These are phyloP conservation scores for Candida albicans DNA, from an alignment of 1,139 yeast genomes.

Conservation along the genomic window DNA sequence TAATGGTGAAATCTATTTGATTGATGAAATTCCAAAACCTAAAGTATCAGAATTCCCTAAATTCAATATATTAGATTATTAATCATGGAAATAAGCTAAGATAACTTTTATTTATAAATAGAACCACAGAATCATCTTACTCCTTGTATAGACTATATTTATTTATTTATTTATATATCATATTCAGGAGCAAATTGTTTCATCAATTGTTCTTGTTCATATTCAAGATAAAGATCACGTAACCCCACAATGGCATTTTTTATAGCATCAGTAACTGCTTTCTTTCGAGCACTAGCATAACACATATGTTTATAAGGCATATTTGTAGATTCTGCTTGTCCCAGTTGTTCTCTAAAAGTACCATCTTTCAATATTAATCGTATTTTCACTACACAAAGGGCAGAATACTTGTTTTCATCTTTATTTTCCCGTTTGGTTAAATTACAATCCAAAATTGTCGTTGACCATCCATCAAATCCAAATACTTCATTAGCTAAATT, in stretches of 20 bases:
- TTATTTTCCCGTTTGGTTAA: slow-evolving; percentile 3
- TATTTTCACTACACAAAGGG: slow-evolving; percentile 27
- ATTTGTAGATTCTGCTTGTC: slow-evolving; percentile 40
- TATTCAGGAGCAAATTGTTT: slow-evolving; percentile 1
- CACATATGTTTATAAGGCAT: slow-evolving; percentile 37
- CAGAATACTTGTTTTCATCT: slow-evolving; percentile 20
- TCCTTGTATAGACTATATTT: background rate
- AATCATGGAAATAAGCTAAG: slow-evolving; percentile 11
- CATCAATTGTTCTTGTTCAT: slow-evolving; percentile 15
- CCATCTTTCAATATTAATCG: slow-evolving; percentile 52
- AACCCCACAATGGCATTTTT: slow-evolving; percentile 40
- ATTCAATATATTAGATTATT: slow-evolving; percentile 57
- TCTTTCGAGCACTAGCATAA: slow-evolving; percentile 49
- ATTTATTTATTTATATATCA: background rate
- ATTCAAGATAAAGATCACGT: slow-evolving; percentile 20
- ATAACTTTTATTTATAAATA: too few species aligned
- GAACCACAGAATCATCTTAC: too few species aligned
- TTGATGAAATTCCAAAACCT: slow-evolving; percentile 74
- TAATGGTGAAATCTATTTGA: slow-evolving; percentile 75
- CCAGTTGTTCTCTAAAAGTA: slow-evolving; percentile 37
- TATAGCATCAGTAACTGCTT: slow-evolving; percentile 52
- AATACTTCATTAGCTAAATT: slow-evolving; percentile 62
- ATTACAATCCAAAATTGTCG: slow-evolving; percentile 36
- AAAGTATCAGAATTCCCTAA: slow-evolving; percentile 58
- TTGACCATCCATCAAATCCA: slow-evolving; percentile 69